Evolutionary conservation across 345 rosid species (phyloP), one percentile per base, ranked within the genome.

Genomic region (Punica granatum): DNA sequence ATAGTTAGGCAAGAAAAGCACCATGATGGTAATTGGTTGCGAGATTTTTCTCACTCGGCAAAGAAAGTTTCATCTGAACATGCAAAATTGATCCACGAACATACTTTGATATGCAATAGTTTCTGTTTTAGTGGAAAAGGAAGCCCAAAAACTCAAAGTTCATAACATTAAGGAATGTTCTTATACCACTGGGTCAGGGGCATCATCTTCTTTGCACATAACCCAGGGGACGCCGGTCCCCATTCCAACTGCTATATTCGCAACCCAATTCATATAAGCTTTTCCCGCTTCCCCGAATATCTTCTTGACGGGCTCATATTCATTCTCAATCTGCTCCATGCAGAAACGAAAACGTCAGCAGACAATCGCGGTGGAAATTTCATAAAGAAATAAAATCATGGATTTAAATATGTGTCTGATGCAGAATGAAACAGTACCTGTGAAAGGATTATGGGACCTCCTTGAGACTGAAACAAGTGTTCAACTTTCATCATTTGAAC

Each of bases 171-270:
- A 32, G 39, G 16, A 16, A 37, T 8, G 25, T 68, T 44, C 19
- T 6, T 23, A 74, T 42, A 82, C 94, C 80, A 88, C 75, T 3
- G 94, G 86, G n/a, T 88, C 87, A 7, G 94, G 94, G 25, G 90
- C 90, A 73, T 82, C 90, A 18, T 76, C 73, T 70, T 88, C 86
- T 81, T 88, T 82, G 81, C 90, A 85, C 93, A 88, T 88, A 62
- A 84, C 81, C 94, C 94, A 88, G 30, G 94, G 94, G 67, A 88
- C 89, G 13, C 87, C 88, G 0, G 90, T 84, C 23, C 77, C 66
- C 67, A 85, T 56, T 63, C 74, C 83, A 41, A 86, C 82, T 30
- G 90, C 90, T 82, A 88, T 77, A 21, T 79, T 70, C 16, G 90
- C 90, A n/a, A 84, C 87, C 94, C 94, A 88, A 44, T 72, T 75